Evolutionary conservation across 768 basidiomycete genomes (phyloP), one percentile per base, ranked within the genome.

Genomic region (Kwoniella europaea): DNA sequence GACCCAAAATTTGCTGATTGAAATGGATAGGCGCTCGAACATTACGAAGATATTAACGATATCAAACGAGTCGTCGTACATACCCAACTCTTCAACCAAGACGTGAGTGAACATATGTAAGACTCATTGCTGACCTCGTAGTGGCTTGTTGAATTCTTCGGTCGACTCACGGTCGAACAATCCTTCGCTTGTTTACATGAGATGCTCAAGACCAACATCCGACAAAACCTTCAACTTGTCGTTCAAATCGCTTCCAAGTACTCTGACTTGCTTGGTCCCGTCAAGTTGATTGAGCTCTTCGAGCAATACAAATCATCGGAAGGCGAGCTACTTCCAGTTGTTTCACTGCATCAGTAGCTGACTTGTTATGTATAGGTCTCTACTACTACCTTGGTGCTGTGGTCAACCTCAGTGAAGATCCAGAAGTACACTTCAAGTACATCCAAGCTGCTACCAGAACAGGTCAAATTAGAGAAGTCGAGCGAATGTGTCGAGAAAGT

Each of bases 341-440:
- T 43, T 35, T 20, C 4, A 58, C 6, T 29, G 35, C 24, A 13
- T 18, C 20, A 12, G 22, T 41, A 22, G 18, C 73, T 72, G 24
- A 67, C n/a, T 56, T 42, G 13, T 41, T 27, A 10, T 9, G n/a
- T 29, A 22, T 71, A 92, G 91, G 92, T 83, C 89, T 99, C 27
- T 99, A 98, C 86, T 98, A 98, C 85, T 98, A 98, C 83, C 91
- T 99, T 56, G 97, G 97, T 29, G 96, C 96, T 10, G 88, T 99
- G 75, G 97, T 99, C 82, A 99, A 98, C 85, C 88, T 99, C 74
- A 93, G 91, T 82, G 89, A 93, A 82, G 97, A 99, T 84, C 88
- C 92, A 4, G 97, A 99, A 83, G 96, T 99, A 2, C 92, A 98
- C 86, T 99, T 97, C 90, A 98, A 99, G 87, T 98, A 98, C 85